Evolutionary conservation across 352 stramenopile genomes (phyloP), one percentile per base, ranked within the genome.

Genomic region (Plasmopara viticola): DNA sequence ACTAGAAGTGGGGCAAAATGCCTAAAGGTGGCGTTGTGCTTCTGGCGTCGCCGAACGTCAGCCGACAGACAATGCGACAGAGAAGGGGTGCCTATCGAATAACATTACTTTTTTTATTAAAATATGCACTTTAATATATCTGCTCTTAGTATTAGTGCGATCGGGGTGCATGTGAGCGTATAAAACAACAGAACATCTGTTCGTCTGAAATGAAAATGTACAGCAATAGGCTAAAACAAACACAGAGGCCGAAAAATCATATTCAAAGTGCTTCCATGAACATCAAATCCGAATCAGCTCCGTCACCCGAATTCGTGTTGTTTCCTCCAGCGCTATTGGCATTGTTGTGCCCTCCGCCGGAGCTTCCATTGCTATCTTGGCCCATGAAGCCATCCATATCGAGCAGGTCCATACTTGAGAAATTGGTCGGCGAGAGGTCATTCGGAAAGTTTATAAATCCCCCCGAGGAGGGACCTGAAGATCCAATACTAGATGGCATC

Each of bases 351-450:
- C 49, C 56, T 29, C 48, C 58, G 9, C 44, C 56, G 15, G 58
- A 58, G 31, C 51, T 58, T 44, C 51, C 67, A 37, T 53, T 62
- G 10, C 53, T 57, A 17, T 66, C 62, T 9, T 66, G 55, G 10
- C 57, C 63, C 69, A 62, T 84, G 8, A 77, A 70, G 53, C 77
- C 74, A 34, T 90, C 79, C 42, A 88, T 85, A 50, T 90, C 79
- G 15, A 90, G 60, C 49, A 87, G 60, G 56, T 90, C 79, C 60
- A 80, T 84, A 44, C 70, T 69, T 12, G 58, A 76, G 39, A 87
- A 85, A 49, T 73, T 76, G 14, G 74, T 84, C 1, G 77, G 77
- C 10, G 71, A 86, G 33, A 86, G 53, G 40, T 86, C 74, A 51
- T 78, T 85, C 30, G 60, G 59, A 47, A 86, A 88, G 39, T 62